A percentile compares a stretch with the other conserved stretches of the same genome.
These are phyloP conservation scores for Verticillium longisporum DNA, from an alignment of 2,329 filamentous ascomycete genomes.

Conservation along the genomic window DNA sequence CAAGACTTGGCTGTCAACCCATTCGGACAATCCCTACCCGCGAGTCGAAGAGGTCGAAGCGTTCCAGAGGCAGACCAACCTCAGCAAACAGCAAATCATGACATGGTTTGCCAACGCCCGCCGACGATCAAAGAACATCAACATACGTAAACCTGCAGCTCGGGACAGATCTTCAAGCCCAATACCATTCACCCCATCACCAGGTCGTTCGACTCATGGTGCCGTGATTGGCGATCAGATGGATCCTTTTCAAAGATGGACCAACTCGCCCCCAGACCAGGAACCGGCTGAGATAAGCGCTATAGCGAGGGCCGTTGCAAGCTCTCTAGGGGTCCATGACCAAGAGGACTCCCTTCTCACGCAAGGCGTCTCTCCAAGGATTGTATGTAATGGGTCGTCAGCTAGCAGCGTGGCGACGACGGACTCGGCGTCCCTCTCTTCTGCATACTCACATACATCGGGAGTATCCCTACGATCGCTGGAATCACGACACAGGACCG, in stretches of 20 bases:
- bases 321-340: slow-evolving; percentile 45
- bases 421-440: slow-evolving; percentile 50
- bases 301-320: slow-evolving; percentile 51
- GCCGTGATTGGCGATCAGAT: slow-evolving; percentile 23
- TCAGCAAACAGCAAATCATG: slow-evolving; percentile 76
- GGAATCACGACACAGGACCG: slow-evolving; percentile 31
- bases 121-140: slow-evolving; percentile 66
- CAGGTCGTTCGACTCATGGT: neutral
- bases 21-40: slow-evolving; percentile 78
- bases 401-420: slow-evolving; percentile 55
- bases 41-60: slow-evolving; percentile 80
- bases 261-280: slow-evolving; percentile 52
- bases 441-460: slow-evolving; percentile 53
- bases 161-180: slow-evolving; percentile 50
- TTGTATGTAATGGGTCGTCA: slow-evolving; percentile 52
- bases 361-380: slow-evolving; percentile 53
- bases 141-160: slow-evolving; percentile 66
- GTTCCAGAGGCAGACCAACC: slow-evolving; percentile 69
- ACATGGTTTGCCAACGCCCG: slow-evolving; percentile 92
- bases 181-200: slow-evolving; percentile 29
- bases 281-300: slow-evolving; percentile 52
- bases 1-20: slow-evolving; percentile 77
- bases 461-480: slow-evolving; percentile 49
- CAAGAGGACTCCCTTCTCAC: slow-evolving; percentile 50
- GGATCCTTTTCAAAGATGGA: slow-evolving; percentile 53